Conservation (phyloP, 768 basidiomycete species). For the Coprinellus aureogranulatus region DNA sequence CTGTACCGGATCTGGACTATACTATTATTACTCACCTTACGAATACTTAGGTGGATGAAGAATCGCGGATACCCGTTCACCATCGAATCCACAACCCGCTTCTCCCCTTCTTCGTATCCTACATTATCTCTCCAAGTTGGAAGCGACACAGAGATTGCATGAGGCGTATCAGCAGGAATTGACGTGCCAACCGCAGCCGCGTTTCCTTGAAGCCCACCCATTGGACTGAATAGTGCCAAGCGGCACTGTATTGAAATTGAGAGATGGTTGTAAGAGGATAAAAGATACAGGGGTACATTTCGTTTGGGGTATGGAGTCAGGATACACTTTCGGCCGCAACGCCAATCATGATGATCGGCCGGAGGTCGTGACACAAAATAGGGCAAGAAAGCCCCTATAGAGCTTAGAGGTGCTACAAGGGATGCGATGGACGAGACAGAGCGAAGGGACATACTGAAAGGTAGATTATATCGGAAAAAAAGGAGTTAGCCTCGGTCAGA, state of each 20-base stretch:
- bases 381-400: not conserved
- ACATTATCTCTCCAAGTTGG: conserved; percentile 92
- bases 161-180: conserved; percentile 69
- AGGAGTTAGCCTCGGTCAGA: conserved; percentile 2
- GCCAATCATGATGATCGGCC: not conserved
- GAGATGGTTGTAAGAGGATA: not conserved
- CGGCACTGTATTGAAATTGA: not conserved
- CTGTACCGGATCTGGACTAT: too few relatives aligned
- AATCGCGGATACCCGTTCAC: conserved; percentile 91
- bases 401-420: not conserved
- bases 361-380: not conserved
- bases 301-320: not conserved
- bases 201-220: conserved; percentile 2
- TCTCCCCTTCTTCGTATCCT: conserved; percentile 87
- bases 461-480: too few relatives aligned
- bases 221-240: not conserved
- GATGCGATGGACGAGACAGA: not conserved
- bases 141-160: conserved; percentile 93
- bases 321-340: not conserved
- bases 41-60: conserved; percentile 84
- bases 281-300: not conserved
- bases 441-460: not conserved
- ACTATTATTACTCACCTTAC: conserved; percentile 79
- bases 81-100: conserved; percentile 76
- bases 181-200: conserved; percentile 42